Percentiles rank a stretch among this genome's conserved stretches.
phyloP scores from a whole-genome alignment of 192 early-diverging fungal genomes.

The Ambispora gerdemannii region DNA sequence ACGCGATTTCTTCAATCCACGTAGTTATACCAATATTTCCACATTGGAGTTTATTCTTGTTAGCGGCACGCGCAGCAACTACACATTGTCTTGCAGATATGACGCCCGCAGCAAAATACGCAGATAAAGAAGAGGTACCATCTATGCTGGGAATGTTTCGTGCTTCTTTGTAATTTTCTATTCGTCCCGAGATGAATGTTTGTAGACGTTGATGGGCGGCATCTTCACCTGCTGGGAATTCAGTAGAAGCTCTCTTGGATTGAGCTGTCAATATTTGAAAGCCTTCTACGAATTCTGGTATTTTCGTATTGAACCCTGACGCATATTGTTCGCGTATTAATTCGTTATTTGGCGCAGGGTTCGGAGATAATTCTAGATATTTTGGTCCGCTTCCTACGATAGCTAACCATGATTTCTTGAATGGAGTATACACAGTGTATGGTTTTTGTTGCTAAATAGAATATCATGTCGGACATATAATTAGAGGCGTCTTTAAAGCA shows the following conservation, averaged over 20 bases:
- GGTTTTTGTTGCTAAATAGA: background rate
- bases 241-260: slow-evolving; percentile 27
- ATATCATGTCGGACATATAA: too few relatives aligned
- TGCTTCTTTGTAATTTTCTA: slow-evolving; percentile 42
- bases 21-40: slow-evolving; percentile 50
- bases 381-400: slow-evolving; percentile 31
- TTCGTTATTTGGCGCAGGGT: slow-evolving; percentile 6
- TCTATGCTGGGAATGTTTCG: slow-evolving; percentile 44
- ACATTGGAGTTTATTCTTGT: slow-evolving; percentile 46
- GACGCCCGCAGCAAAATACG: slow-evolving; percentile 54
- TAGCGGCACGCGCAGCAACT: slow-evolving; percentile 42
- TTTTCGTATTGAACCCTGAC: background rate
- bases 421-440: slow-evolving; percentile 47
- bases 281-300: background rate
- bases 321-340: background rate
- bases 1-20: slow-evolving; percentile 63
- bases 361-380: background rate
- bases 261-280: slow-evolving; percentile 16
- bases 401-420: slow-evolving; percentile 44
- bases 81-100: slow-evolving; percentile 54
- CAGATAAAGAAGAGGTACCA: slow-evolving; percentile 38
- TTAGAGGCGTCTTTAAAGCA: too few relatives aligned
- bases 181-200: slow-evolving; percentile 35
- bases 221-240: slow-evolving; percentile 51
- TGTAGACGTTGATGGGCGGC: slow-evolving; percentile 43